Conservation (phyloP, 2,329 filamentous ascomycete species). For the Fusarium keratoplasticum region DNA sequence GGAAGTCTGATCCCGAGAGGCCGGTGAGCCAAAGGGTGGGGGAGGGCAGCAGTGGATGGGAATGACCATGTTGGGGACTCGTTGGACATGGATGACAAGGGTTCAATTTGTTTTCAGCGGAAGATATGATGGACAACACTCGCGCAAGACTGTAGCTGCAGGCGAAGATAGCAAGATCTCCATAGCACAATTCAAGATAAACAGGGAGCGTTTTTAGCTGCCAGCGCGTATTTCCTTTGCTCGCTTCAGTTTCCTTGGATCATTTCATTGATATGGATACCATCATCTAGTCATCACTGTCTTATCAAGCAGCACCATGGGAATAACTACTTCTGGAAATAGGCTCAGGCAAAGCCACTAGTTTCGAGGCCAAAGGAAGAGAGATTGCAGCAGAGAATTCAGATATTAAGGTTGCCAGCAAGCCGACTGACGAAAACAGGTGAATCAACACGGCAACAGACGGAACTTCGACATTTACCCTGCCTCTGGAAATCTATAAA, state of each 20-base stretch:
- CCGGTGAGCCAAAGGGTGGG: not conserved
- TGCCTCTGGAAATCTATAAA: not conserved
- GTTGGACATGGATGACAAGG: not conserved
- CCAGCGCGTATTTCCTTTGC: not conserved
- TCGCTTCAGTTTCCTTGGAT: not conserved
- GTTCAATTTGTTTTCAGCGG: not conserved
- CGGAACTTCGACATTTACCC: not conserved
- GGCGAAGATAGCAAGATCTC: too few relatives aligned
- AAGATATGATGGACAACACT: not conserved
- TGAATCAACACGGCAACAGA: slow-evolving; percentile 50
- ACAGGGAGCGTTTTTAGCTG: not conserved
- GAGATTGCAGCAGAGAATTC: not conserved
- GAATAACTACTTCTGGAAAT: not conserved
- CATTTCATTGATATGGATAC: not conserved
- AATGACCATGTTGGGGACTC: not conserved
- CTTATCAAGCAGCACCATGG: not conserved
- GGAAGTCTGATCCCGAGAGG: not conserved
- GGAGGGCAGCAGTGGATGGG: not conserved
- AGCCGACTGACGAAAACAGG: not conserved
- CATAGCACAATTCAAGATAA: not conserved
- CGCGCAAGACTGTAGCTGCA: not conserved
- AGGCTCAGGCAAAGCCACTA: not conserved
- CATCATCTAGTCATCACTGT: not conserved
- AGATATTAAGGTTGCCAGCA: not conserved
- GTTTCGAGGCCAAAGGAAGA: too few relatives aligned